Evolutionary conservation across 768 basidiomycete genomes (phyloP).

Genomic region (Candolleomyces aberdarensis): DNA sequence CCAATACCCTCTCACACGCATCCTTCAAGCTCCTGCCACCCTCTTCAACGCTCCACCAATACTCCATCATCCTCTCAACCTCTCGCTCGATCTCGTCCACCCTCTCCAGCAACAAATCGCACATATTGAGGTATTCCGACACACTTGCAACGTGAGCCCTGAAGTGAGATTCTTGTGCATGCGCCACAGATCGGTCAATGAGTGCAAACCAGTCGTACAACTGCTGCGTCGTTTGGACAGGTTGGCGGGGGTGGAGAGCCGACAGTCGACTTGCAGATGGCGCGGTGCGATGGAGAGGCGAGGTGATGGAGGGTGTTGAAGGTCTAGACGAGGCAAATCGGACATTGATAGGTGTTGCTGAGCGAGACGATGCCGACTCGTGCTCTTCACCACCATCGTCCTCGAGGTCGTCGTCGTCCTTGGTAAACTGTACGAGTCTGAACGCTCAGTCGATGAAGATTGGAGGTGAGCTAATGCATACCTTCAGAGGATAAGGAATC

Average conservation of each 20-base stretch:
- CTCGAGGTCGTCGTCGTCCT: conserved; percentile 19
- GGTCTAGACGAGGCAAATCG: conserved; percentile 30
- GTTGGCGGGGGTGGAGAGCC: conserved; percentile 68
- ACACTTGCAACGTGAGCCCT: conserved; percentile 79
- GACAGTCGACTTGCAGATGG: neutral
- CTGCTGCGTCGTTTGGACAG: conserved; percentile 89
- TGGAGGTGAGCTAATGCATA: conserved; percentile 24
- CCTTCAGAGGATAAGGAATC: conserved; percentile 72
- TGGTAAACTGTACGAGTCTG: conserved; percentile 24
- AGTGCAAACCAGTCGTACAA: conserved; percentile 96
- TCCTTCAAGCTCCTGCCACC: conserved; percentile 88
- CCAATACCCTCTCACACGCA: conserved; percentile 84
- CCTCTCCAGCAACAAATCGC: conserved; percentile 68
- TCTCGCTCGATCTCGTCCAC: conserved; percentile 73
- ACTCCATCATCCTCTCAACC: conserved; percentile 78
- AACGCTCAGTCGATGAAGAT: neutral
- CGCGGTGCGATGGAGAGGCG: neutral
- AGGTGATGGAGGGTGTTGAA: conserved; percentile 34
- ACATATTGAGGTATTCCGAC: conserved; percentile 70
- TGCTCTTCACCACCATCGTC: conserved; percentile 2
- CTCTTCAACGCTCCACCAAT: conserved; percentile 87
- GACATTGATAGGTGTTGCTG: conserved; percentile 35
- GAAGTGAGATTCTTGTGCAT: conserved; percentile 93
- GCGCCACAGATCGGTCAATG: conserved; percentile 86
- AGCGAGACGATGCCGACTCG: conserved; percentile 25